Evolutionary conservation across 2,329 filamentous ascomycete genomes (phyloP).

Genomic region (Alternaria brassicae): DNA sequence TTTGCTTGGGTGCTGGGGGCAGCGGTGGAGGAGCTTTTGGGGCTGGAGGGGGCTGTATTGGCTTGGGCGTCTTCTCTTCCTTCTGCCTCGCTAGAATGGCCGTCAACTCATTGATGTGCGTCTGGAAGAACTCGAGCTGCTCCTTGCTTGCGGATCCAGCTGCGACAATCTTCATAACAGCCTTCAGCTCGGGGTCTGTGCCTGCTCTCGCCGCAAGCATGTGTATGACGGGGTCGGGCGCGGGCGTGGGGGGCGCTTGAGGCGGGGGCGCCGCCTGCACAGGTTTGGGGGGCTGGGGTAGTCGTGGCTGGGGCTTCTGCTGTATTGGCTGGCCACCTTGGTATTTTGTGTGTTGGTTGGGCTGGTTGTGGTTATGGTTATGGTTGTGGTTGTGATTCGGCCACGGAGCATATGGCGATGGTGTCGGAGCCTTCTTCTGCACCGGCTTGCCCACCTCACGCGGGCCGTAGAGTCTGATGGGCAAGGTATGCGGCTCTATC

Average conservation of each 20-base stretch:
- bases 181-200: conserved; percentile 73
- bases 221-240: conserved; percentile 80
- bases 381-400: conserved; percentile 42
- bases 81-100: conserved; percentile 55
- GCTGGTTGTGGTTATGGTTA: conserved; percentile 39
- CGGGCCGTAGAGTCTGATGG: conserved; percentile 59
- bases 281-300: conserved; percentile 33
- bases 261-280: conserved; percentile 34
- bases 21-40: conserved; percentile 22
- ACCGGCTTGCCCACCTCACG: conserved; percentile 33
- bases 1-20: conserved; percentile 18
- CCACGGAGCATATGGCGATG: conserved; percentile 43
- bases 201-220: conserved; percentile 78
- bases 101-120: conserved; percentile 81
- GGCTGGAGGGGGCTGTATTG: conserved; percentile 24
- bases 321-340: conserved; percentile 25
- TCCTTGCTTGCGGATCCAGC: conserved; percentile 73
- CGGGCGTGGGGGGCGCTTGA: conserved; percentile 40
- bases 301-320: conserved; percentile 37
- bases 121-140: conserved; percentile 78
- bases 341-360: conserved; percentile 37
- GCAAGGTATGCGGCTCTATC: conserved; percentile 80
- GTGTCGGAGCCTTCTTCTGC: conserved; percentile 39
- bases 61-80: conserved; percentile 35
- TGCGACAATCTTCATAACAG: conserved; percentile 83